Base-by-base conservation (phyloP, 495 filamentous ascomycete genomes). In the Pseudevernia furfuracea region DNA sequence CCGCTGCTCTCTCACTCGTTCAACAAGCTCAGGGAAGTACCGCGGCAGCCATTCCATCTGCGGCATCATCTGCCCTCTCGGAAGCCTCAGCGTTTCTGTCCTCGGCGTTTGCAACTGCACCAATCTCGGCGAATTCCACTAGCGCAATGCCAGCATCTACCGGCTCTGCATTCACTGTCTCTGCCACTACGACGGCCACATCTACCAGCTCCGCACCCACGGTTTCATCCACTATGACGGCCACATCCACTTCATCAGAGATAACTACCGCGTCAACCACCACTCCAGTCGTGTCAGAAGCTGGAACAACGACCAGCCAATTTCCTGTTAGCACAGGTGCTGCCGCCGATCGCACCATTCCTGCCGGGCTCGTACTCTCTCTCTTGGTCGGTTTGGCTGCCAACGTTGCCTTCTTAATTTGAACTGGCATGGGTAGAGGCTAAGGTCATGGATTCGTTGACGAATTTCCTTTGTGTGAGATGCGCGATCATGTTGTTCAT, bases 371-470 rank as follows among this genome's bases (percentile, higher is more conserved):
- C 10, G 52, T 59, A 4, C 14, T 67, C 1, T 44, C 41, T 23
- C 14, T 58, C 21, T 28, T 64, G 30, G 39, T 59, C 5, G 61
- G 21, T 25, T 32, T 67, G 4, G 34, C 57, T 38, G 61, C 55
- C 11, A 60, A 53, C 36, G 34, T 67, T 25, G 61, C 57, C 36
- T 34, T 67, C n/a, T 53, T 64, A 56, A 53, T 67, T 25, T 67
- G 48, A 49, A 21, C 15, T 19, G 6, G 37, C 25, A 7, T 9
- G 21, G 39, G 19, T 57, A 3, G 12, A 32, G 36, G 48, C 23
- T 8, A 19, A 23, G 38, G 55, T 44, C 30, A n/a, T 5, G 28
- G 23, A 46, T 23, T 19, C 2, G 19, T 23, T 58, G 39, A 58
- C 10, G 9, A 1, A 5, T 21, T 58, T 38, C 38, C 6, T 12